phyloP scores from a whole-genome alignment of 2,329 filamentous ascomycete genomes.

The Hysterium pulicare region DNA sequence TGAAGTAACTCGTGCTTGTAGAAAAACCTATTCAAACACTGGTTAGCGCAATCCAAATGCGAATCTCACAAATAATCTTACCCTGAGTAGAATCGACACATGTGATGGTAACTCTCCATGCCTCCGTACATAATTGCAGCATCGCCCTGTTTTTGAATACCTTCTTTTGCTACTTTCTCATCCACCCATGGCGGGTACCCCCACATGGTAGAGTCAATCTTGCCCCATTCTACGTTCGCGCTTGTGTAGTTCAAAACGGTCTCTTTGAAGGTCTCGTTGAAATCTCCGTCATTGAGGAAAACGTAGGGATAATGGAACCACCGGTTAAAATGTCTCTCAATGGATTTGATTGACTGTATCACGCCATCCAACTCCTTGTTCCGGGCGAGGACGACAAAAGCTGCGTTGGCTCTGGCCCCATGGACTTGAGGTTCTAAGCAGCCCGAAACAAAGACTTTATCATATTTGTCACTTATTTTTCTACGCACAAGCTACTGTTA shows the following conservation, averaged over 20 bases:
- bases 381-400: conserved; percentile 89
- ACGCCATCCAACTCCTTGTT: conserved; percentile 97
- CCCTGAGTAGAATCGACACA: conserved; percentile 99
- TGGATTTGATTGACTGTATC: conserved; percentile 93
- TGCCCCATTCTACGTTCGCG: conserved; percentile 83
- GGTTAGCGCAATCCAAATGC: conserved; percentile 16
- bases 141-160: conserved; percentile 94
- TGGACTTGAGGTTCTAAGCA: conserved; percentile 76
- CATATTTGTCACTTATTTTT: conserved; percentile 94
- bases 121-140: conserved; percentile 98
- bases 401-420: conserved; percentile 82
- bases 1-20: conserved; percentile 92
- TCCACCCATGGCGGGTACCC: conserved; percentile 97
- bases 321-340: conserved; percentile 97
- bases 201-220: conserved; percentile 89
- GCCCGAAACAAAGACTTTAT: conserved; percentile 92
- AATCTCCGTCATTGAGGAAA: conserved; percentile 95
- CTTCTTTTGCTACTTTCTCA: conserved; percentile 87
- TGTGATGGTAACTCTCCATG: conserved; percentile 97
- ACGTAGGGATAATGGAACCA: conserved; percentile 99
- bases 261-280: conserved; percentile 91
- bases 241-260: conserved; percentile 89
- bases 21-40: conserved; percentile 68
- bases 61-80: too few species aligned
- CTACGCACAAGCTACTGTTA: conserved; percentile 46